Conservation (phyloP, 202 grass and related monocot genomes). For the Setaria viridis region DNA sequence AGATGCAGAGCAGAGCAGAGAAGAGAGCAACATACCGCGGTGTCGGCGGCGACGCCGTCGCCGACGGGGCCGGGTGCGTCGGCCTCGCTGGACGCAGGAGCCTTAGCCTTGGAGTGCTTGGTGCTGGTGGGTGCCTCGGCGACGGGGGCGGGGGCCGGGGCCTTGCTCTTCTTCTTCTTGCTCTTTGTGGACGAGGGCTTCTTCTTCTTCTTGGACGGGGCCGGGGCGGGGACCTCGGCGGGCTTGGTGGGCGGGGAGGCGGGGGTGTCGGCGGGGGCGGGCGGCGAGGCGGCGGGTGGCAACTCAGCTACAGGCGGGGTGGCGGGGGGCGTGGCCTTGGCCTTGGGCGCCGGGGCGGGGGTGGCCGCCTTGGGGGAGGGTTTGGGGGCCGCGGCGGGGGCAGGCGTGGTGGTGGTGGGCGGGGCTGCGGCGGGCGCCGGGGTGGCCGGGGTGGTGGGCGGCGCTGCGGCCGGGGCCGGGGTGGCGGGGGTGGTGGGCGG, state of each 20-base stretch:
- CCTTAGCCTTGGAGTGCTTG: slow-evolving; percentile 45
- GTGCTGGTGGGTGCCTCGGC: slow-evolving; percentile 33
- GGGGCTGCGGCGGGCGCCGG: slow-evolving; percentile 20
- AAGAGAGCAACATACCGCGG: slow-evolving; percentile 44
- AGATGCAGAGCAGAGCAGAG: neutral
- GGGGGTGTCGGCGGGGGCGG: slow-evolving; percentile 26
- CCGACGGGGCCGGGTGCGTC: slow-evolving; percentile 48
- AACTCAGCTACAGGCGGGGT: slow-evolving; percentile 3
- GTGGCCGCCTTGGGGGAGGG: slow-evolving; percentile 15
- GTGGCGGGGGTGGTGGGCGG: slow-evolving; percentile 43
- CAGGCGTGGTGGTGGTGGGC: slow-evolving; percentile 24
- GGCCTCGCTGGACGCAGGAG: slow-evolving; percentile 11
- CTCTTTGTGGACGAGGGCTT: slow-evolving; percentile 31
- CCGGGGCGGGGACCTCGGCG: slow-evolving; percentile 54
- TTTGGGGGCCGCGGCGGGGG: slow-evolving; percentile 32
- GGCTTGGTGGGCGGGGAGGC: slow-evolving; percentile 57
- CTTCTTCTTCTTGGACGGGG: slow-evolving; percentile 66
- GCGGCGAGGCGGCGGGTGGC: slow-evolving; percentile 34
- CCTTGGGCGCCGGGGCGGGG: slow-evolving; percentile 49
- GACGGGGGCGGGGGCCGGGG: slow-evolving; percentile 53
- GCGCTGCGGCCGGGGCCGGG: slow-evolving; percentile 33
- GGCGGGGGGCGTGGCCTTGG: slow-evolving; percentile 44
- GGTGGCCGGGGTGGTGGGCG: slow-evolving; percentile 35
- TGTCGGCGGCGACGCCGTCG: slow-evolving; percentile 43
- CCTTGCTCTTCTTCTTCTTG: slow-evolving; percentile 73